Percentiles rank a stretch among this genome's conserved stretches.
Evolutionary conservation across 352 stramenopile species (phyloP).

Genomic region (Peronosclerospora sorghi): DNA sequence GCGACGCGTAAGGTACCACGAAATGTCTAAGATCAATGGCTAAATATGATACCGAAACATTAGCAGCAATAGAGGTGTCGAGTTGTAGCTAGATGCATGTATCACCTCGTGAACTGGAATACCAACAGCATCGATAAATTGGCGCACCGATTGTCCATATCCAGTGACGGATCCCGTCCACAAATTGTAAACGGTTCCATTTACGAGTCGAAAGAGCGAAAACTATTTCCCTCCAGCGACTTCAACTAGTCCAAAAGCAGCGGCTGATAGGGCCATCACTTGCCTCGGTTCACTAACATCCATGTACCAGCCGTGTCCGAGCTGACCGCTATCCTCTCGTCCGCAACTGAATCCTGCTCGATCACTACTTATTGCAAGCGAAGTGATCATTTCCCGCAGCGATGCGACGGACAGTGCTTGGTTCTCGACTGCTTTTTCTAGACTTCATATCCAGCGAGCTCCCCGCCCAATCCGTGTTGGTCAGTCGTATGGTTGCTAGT

Average conservation of each 20-base stretch:
- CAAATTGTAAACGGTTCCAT: conserved; percentile 23
- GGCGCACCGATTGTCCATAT: conserved; percentile 5
- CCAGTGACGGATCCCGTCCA: conserved; percentile 23
- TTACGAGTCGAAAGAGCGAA: conserved; percentile 27
- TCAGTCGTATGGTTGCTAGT: no score
- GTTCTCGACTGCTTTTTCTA: conserved; percentile 9
- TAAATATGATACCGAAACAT: no score
- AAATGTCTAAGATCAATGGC: no score
- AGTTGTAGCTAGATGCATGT: no score
- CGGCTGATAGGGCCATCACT: conserved; percentile 37
- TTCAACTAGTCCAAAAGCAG: conserved; percentile 14
- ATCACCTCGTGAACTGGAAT: no score
- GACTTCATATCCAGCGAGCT: conserved; percentile 25
- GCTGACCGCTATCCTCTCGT: conserved; percentile 45
- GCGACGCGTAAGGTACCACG: no score
- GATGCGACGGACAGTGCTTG: conserved; percentile 35
- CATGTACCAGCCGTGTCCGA: conserved; percentile 56
- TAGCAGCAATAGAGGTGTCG: no score
- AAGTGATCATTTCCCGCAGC: conserved; percentile 56
- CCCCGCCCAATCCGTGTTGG: conserved; percentile 33
- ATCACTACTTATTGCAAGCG: conserved; percentile 40
- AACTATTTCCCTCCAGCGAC: conserved; percentile 27
- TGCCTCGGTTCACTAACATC: conserved; percentile 45
- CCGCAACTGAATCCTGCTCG: conserved; percentile 61
- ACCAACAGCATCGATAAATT: no score